Percentiles rank a stretch among this genome's conserved stretches.
Conservation (phyloP, 2,329 filamentous ascomycete species). For the Pyrenophora tritici-repentis region DNA sequence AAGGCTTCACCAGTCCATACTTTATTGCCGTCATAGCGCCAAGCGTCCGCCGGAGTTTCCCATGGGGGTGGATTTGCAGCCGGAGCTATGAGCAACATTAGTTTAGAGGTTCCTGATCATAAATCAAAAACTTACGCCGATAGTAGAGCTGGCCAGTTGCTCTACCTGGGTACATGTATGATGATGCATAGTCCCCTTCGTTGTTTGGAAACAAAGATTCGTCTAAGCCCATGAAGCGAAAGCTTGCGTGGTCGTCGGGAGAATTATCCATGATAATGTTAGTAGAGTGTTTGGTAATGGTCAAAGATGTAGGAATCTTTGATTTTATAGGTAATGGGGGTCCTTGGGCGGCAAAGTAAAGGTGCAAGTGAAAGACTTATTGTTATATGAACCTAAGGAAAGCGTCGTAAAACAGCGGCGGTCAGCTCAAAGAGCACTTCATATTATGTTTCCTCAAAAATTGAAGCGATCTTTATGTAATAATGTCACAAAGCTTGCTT, state of each 20-base stretch:
- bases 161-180: conserved; percentile 1
- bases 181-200: conserved; percentile 4
- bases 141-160: background rate
- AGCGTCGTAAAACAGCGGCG: background rate
- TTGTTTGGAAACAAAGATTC: conserved; percentile 6
- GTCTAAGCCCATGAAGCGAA: background rate
- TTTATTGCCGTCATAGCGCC: background rate
- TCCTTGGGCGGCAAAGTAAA: no score
- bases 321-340: no score
- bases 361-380: background rate
- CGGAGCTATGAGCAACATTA: background rate
- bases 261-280: background rate
- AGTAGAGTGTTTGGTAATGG: background rate
- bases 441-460: background rate
- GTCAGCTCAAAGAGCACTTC: background rate
- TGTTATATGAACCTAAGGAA: background rate
- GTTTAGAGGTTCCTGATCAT: background rate
- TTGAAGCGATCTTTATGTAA: background rate
- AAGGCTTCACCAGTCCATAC: conserved; percentile 6
- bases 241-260: background rate
- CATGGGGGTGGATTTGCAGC: background rate
- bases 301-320: no score
- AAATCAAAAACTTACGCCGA: background rate
- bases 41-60: background rate
- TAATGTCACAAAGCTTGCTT: background rate